Conservation (phyloP, 202 grass and related monocot species). For the Musa balbisiana region DNA sequence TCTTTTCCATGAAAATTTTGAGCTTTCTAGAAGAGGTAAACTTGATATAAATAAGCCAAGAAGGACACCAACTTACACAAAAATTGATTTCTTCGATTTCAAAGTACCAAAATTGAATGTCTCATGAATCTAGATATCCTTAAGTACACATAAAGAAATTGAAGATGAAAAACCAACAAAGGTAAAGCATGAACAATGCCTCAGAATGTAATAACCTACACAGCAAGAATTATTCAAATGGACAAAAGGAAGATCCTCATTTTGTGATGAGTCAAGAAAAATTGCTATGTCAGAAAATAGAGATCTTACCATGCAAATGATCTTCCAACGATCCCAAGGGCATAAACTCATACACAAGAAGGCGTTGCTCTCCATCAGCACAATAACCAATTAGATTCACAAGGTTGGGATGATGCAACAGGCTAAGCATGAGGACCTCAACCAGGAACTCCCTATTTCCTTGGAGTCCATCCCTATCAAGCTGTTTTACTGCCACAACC, state of each 20-base stretch:
- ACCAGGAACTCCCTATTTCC: conserved; percentile 95
- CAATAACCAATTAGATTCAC: conserved; percentile 93
- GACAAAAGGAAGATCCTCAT: conserved; percentile 16
- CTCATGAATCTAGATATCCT: background rate
- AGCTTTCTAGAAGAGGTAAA: no score
- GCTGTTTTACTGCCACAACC: conserved; percentile 88
- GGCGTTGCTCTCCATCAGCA: conserved; percentile 83
- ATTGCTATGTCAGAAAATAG: conserved; percentile 8
- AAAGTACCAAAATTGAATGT: background rate
- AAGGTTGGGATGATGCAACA: conserved; percentile 84
- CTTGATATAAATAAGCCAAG: background rate
- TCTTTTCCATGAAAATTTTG: no score
- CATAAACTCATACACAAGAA: conserved; percentile 97
- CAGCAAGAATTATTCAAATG: background rate
- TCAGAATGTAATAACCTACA: no score
- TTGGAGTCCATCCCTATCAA: conserved; percentile 89
- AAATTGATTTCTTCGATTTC: background rate
- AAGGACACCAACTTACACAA: background rate
- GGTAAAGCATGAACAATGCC: no score
- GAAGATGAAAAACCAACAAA: no score
- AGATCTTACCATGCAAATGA: conserved; percentile 74
- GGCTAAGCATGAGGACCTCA: conserved; percentile 93
- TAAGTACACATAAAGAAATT: no score
- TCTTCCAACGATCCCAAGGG: conserved; percentile 87
- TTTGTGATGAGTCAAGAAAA: conserved; percentile 12